Conservation (phyloP, 2,329 filamentous ascomycete species). For the Proliferodiscus dingleyae region DNA sequence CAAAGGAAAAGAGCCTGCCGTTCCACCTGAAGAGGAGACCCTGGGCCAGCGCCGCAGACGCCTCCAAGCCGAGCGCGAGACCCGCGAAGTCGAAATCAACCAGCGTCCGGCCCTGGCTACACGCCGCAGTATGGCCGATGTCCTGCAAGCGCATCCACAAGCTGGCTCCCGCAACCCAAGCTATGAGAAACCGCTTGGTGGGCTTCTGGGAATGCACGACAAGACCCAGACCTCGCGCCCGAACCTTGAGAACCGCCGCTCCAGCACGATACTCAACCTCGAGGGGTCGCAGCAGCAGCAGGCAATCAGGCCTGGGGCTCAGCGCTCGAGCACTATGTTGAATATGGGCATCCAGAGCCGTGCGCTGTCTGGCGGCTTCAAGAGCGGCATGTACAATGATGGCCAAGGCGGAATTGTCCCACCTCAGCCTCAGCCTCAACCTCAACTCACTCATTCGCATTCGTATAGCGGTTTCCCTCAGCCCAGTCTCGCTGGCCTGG, state of each 20-base stretch:
- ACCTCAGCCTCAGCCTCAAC: conserved; percentile 7
- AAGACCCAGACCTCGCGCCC: conserved; percentile 20
- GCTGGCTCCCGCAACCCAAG: conserved; percentile 21
- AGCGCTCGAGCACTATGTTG: too few relatives aligned
- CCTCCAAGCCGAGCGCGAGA: conserved; percentile 65
- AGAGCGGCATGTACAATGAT: conserved; percentile 22
- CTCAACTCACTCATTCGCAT: conserved; percentile 7
- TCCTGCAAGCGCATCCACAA: conserved; percentile 49
- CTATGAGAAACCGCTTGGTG: conserved; percentile 22
- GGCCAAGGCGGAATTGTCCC: conserved; percentile 19
- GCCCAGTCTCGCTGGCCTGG: conserved; percentile 18
- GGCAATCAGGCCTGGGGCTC: too few relatives aligned
- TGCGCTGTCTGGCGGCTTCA: conserved; percentile 15
- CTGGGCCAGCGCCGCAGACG: conserved; percentile 71
- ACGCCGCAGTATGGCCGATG: conserved; percentile 38
- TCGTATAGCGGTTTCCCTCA: conserved; percentile 20
- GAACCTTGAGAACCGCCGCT: too few relatives aligned
- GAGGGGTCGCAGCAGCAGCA: conserved; percentile 15
- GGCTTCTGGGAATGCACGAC: conserved; percentile 30
- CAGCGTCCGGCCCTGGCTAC: conserved; percentile 31
- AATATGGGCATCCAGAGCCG: conserved; percentile 2
- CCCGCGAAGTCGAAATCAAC: conserved; percentile 54
- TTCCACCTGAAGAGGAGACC: conserved; percentile 66
- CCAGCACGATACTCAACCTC: conserved; percentile 27
- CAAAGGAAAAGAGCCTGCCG: conserved; percentile 29